Evolutionary conservation across 495 filamentous ascomycete genomes (phyloP).

Genomic region (Cercophora scortea): DNA sequence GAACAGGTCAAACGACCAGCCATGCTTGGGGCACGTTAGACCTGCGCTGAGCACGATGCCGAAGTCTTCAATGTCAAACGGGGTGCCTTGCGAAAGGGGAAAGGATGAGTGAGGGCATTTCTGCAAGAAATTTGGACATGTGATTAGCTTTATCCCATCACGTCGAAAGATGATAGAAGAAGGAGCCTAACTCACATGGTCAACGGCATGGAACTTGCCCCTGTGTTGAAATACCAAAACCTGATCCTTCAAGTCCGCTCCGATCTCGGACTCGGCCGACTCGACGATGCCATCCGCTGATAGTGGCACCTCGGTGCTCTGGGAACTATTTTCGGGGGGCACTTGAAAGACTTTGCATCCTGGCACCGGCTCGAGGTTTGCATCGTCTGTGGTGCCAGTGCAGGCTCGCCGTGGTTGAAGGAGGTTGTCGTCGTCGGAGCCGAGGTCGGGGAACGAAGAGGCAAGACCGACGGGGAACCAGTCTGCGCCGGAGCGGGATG

Average conservation of each 20-base stretch:
- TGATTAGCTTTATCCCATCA: neutral
- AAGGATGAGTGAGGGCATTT: constrained; percentile 55
- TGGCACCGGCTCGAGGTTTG: constrained; percentile 12
- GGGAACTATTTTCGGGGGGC: constrained; percentile 31
- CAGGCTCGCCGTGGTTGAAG: constrained; percentile 10
- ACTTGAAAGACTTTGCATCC: constrained; percentile 51
- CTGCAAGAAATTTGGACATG: constrained; percentile 20
- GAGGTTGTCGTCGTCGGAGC: constrained; percentile 27
- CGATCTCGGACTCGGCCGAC: constrained; percentile 1
- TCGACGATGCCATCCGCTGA: neutral
- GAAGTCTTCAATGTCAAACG: constrained; percentile 60
- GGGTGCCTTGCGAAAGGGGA: constrained; percentile 45
- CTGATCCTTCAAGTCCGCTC: constrained; percentile 39
- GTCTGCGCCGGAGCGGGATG: constrained; percentile 20
- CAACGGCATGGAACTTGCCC: constrained; percentile 51
- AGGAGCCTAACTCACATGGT: constrained; percentile 42
- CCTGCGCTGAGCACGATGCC: constrained; percentile 43
- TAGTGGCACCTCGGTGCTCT: constrained; percentile 33
- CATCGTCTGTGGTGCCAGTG: neutral
- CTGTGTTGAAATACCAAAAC: constrained; percentile 51
- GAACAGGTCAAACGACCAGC: constrained; percentile 55
- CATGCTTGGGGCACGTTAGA: constrained; percentile 52
- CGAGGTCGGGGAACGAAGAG: constrained; percentile 45
- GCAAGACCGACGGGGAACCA: constrained; percentile 41
- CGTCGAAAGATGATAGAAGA: neutral